These are phyloP conservation scores for Colletotrichum sp. DNA, from an alignment of 2,329 filamentous ascomycete species.

Conservation along the genomic window DNA sequence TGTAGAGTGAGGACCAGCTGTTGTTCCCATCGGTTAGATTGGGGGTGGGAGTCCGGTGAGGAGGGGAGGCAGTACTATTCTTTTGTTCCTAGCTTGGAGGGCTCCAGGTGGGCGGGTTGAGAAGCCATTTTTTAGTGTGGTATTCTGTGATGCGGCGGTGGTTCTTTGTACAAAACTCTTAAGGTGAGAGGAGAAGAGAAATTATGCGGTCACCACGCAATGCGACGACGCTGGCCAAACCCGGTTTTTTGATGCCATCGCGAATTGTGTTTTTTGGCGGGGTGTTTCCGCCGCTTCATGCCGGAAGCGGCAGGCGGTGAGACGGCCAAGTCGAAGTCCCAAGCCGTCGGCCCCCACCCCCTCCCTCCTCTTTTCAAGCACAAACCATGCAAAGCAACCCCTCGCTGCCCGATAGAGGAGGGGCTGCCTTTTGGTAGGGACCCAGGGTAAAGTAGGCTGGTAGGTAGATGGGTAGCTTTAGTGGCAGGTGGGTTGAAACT, in stretches of 20 bases:
- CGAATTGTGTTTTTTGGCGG: slow-evolving; percentile 9
- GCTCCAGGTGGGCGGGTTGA: slow-evolving; percentile 72
- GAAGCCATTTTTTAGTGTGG: neutral
- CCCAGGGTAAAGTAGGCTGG: neutral
- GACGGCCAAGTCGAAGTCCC: neutral
- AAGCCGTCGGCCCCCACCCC: neutral
- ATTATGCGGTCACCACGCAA: neutral
- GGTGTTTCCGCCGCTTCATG: neutral
- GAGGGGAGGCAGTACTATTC: slow-evolving; percentile 71
- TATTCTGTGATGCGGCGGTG: neutral
- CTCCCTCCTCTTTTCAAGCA: neutral
- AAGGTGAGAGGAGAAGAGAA: neutral
- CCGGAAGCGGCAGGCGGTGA: slow-evolving; percentile 6
- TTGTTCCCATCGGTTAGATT: neutral
- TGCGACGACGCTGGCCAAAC: neutral
- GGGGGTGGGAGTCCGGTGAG: neutral
- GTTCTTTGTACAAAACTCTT: neutral
- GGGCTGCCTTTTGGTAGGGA: neutral
- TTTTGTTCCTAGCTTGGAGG: slow-evolving; percentile 84
- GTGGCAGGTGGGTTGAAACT: neutral
- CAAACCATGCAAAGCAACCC: neutral
- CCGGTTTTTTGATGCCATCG: slow-evolving; percentile 12
- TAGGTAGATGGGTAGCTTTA: neutral
- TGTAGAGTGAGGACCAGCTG: slow-evolving; percentile 81
- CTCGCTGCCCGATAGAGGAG: neutral